Evolutionary conservation across 306 rosid species (phyloP), one percentile per base, ranked within the genome.

Genomic region (Rosa multiflora): DNA sequence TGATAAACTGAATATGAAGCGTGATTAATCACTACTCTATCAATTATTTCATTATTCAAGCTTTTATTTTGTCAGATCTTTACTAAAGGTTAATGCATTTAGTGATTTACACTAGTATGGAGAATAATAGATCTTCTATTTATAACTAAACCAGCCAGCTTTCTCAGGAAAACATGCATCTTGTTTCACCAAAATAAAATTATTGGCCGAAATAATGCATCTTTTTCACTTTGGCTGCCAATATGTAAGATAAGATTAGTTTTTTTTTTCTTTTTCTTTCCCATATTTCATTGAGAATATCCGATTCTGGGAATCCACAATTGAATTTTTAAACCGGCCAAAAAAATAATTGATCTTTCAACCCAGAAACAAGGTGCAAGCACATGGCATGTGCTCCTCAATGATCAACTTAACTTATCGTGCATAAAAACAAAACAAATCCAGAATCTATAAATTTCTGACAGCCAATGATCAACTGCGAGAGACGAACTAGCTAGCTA

Each of bases 361-460:
- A 42, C 26, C 56, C 43, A 74, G 23, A 32, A 58, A 58, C 55
- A 23, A 21, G 52, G 32, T 42, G 26, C 2, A 40, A 56, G 78
- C 70, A 80, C 74, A 64, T 73, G 68, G 26, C 83, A 20, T 51
- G 47, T 73, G 10, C 55, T 51, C 49, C 55, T 74, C 72, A 71
- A 83, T 76, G 74, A 82, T 79, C 21, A 70, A 69, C 42, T 29
- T 66, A 79, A 53, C 77, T 40, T 76, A 74, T 70, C 70, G 69
- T 47, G 67, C 70, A 81, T 29, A 5, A 72, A 81, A 85, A 79
- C 67, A 80, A 79, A 84, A 77, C 64, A 83, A 79, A 88, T 83
- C 77, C 72, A 81, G 79, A 80, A 75, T 80, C 80, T 76, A 82
- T 48, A 75, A 66, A 74, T 53, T 67, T 81, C 91, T 82, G 82